Conservation (phyloP, 306 rosid species). For the barrel medic (Medicago truncatula) region DNA sequence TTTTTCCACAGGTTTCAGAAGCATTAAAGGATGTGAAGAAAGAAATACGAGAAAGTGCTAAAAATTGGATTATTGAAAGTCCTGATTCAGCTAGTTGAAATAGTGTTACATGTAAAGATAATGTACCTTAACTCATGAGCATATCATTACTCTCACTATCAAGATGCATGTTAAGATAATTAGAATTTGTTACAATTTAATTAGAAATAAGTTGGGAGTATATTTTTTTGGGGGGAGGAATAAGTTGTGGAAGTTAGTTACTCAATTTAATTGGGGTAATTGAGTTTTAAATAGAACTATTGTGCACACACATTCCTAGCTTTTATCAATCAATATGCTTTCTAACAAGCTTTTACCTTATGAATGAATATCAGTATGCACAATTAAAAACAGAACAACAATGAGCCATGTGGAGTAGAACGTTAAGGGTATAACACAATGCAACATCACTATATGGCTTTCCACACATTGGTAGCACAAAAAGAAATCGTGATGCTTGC, state of each 20-base stretch:
- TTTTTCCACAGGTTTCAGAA: neutral
- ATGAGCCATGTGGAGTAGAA: neutral
- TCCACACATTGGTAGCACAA: neutral
- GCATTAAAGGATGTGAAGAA: neutral
- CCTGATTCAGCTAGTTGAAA: neutral
- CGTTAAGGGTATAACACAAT: neutral
- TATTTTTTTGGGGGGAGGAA: too few relatives aligned
- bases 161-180: neutral
- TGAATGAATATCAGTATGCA: neutral
- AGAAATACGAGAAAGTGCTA: neutral
- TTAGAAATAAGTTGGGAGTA: too few relatives aligned
- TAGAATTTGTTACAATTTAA: too few relatives aligned
- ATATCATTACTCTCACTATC: neutral
- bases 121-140: neutral
- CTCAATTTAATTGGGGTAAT: too few relatives aligned
- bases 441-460: neutral
- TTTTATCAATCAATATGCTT: too few relatives aligned
- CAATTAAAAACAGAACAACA: neutral
- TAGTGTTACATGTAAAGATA: neutral
- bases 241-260: too few relatives aligned
- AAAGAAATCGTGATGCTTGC: neutral
- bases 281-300: too few relatives aligned
- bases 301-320: too few relatives aligned
- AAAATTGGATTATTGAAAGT: neutral
- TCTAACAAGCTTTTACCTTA: too few relatives aligned